Base-by-base conservation (phyloP, 108 stramenopile genomes). In the Aurantiochytrium sp. region DNA sequence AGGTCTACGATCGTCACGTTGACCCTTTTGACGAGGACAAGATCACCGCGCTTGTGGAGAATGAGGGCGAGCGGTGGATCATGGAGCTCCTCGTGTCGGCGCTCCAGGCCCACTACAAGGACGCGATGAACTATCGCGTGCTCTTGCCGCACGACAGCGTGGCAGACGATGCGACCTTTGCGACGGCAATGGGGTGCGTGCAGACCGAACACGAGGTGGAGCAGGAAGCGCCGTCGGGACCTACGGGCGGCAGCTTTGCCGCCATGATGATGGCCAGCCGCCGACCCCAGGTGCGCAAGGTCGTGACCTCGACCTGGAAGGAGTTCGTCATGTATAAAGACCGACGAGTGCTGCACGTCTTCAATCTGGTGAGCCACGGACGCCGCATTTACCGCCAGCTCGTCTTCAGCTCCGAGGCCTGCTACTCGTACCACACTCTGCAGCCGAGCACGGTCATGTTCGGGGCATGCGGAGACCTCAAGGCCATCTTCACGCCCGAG, bases 361-460 rank as follows among this genome's bases (percentile, higher is more conserved):
- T 68, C 68, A 87, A 87, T 45, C 45, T 87, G n/a, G 68, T 68
- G 22, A 68, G 65, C 55, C 87, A 87, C 37, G 87, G 87, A 45
- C 87, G 87, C 21, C 59, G 87, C 27, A 68, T 87, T 21, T 68
- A 87, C 39, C 87, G 87, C 27, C 73, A 81, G 42, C 73, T 81
- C 42, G 45, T 81, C 6, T 81, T 81, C 45, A 81, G 73, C 1
- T 81, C 73, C 8, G 10, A 48, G 12, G 45, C 42, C 24, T 48
- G 45, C 39, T 41, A 22, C 32, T 81, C 73, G 45, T 81, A 48
- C 27, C 73, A 81, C 30, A 48, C 73, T 6, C 39, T 81, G 15
- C 73, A 81, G 45, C 42, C 73, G 73, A 81, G 73, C 3, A 81
- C 73, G n/a, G 39, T 48, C 3, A 41, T 81, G 73, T 81, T 81